Evolutionary conservation across 768 basidiomycete genomes (phyloP).

Genomic region (Podaxis mareebaensis): DNA sequence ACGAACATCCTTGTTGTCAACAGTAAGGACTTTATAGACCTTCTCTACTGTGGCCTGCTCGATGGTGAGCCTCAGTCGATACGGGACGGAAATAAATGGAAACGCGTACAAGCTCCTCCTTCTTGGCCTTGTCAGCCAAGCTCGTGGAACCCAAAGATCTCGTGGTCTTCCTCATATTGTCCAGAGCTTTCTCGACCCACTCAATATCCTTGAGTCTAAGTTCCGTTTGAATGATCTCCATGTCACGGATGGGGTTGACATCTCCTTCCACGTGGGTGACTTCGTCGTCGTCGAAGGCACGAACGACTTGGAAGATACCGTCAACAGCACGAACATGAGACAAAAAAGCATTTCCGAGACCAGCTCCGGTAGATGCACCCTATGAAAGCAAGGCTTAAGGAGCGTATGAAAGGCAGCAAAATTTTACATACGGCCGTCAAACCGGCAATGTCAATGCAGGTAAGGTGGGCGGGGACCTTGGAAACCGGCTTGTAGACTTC

Average conservation of each 20-base stretch:
- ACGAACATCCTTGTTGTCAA: conserved; percentile 86
- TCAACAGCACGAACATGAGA: conserved; percentile 98
- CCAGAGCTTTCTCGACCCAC: conserved; percentile 94
- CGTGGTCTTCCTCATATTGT: conserved; percentile 70
- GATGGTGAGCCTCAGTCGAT: background rate
- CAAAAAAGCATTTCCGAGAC: conserved; percentile 96
- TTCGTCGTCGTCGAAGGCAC: conserved; percentile 99
- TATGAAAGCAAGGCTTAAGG: conserved; percentile 26
- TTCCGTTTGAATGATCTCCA: conserved; percentile 96
- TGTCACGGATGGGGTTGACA: conserved; percentile 92
- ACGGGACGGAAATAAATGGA: conserved; percentile 1
- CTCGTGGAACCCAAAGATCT: conserved; percentile 72
- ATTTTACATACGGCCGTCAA: conserved; percentile 74
- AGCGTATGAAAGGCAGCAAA: background rate
- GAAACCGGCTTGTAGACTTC: conserved; percentile 87
- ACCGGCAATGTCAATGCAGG: conserved; percentile 98
- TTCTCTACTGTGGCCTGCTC: conserved; percentile 81
- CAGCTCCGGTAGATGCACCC: conserved; percentile 97
- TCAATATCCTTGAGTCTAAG: conserved; percentile 96
- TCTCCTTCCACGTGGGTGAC: conserved; percentile 99
- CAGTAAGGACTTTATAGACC: conserved; percentile 73
- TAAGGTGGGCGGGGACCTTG: conserved; percentile 90
- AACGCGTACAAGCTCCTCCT: conserved; percentile 85
- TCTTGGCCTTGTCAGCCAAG: conserved; percentile 92
- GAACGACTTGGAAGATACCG: conserved; percentile 98